Conservation (phyloP, 768 basidiomycete species). For the Mycena galopus region DNA sequence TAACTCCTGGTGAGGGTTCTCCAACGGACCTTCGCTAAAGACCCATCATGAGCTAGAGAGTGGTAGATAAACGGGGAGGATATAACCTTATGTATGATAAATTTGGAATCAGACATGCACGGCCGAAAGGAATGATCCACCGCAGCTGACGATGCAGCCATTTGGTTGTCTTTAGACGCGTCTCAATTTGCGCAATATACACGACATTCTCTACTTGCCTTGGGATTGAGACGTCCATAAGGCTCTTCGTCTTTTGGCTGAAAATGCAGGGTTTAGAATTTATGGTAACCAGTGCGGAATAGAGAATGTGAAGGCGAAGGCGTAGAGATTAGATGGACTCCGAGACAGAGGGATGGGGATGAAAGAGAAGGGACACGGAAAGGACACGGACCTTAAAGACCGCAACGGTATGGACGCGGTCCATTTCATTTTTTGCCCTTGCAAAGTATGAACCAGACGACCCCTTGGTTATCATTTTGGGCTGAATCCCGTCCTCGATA, state of each 20-base stretch:
- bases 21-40: constrained; percentile 26
- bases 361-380: too few species aligned
- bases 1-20: neutral
- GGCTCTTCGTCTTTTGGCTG: constrained; percentile 87
- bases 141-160: constrained; percentile 91
- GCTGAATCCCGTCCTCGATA: constrained; percentile 84
- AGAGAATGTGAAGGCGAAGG: too few species aligned
- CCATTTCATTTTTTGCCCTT: constrained; percentile 78
- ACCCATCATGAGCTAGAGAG: neutral
- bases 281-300: too few species aligned
- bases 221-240: constrained; percentile 89
- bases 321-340: too few species aligned
- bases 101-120: constrained; percentile 91
- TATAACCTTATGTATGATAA: constrained; percentile 47
- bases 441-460: constrained; percentile 94
- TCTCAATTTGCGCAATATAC: neutral
- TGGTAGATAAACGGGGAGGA: neutral
- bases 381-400: neutral
- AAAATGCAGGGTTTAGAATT: too few species aligned
- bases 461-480: constrained; percentile 92
- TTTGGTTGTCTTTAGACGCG: constrained; percentile 77
- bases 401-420: constrained; percentile 82
- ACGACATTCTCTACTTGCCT: constrained; percentile 57
- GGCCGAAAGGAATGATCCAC: constrained; percentile 92
- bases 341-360: too few species aligned